These are phyloP conservation scores for Wickerhamiella bombiphila DNA, from an alignment of 805 yeast genomes.

Conservation along the genomic window DNA sequence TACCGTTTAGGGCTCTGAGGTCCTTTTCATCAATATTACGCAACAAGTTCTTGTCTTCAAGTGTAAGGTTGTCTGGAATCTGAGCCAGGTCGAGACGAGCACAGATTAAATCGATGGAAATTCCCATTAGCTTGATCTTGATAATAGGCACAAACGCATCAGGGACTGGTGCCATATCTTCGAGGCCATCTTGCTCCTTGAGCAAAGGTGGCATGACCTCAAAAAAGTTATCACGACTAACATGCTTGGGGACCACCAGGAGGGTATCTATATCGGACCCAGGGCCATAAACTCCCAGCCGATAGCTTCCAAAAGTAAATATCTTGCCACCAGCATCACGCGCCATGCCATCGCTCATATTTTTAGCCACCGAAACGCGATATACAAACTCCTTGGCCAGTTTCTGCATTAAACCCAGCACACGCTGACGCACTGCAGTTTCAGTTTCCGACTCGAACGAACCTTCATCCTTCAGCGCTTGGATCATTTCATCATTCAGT, in stretches of 20 bases:
- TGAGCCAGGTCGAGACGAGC: conserved; percentile 74
- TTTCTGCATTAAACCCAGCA: conserved; percentile 54
- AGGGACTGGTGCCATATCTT: conserved; percentile 85
- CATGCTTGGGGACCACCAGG: conserved; percentile 95
- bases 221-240: conserved; percentile 78
- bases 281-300: conserved; percentile 94
- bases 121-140: conserved; percentile 74
- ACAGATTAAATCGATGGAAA: conserved; percentile 82
- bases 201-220: conserved; percentile 59
- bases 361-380: conserved; percentile 60
- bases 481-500: conserved; percentile 61
- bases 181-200: conserved; percentile 62
- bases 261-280: conserved; percentile 96
- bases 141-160: conserved; percentile 98
- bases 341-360: conserved; percentile 97
- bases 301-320: conserved; percentile 89
- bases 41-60: conserved; percentile 72
- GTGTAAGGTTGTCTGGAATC: conserved; percentile 57
- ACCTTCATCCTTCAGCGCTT: conserved; percentile 65
- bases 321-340: conserved; percentile 94
- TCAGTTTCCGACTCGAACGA: conserved; percentile 83
- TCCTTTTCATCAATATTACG: conserved; percentile 86
- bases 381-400: conserved; percentile 71
- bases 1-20: conserved; percentile 80
- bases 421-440: conserved; percentile 64